Base-by-base conservation (phyloP, 805 yeast species). In the Metschnikowia matae region DNA sequence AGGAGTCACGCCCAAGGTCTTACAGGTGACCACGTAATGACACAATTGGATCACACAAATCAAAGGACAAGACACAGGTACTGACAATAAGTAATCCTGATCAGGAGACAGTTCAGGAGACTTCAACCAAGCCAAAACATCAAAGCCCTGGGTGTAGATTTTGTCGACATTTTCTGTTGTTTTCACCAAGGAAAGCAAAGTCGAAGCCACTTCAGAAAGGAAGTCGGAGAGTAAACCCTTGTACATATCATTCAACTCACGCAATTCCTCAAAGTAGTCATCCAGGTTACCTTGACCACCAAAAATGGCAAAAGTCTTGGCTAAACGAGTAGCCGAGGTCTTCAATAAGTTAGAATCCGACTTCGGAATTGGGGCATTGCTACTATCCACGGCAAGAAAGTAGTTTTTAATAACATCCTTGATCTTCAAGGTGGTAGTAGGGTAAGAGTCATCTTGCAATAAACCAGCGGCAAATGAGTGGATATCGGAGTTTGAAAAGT, bases 251-350 rank as follows among this genome's bases (percentile, higher is more conserved):
- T 87, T 85, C 52, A 91, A 68, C 57, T 89, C 95, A 68, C 96
- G 84, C 66, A 94, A 81, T 76, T 94, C 99, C 67, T 91, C 97
- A 62, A 94, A 94, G 76, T 89, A 94, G 68, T 94, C 97, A 66
- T 94, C 98, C 48, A 96, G 85, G 75, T 89, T 92, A 72, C 99
- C 99, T 77, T 94, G 99, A 64, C 99, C 99, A 67, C 99, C 99
- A 63, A 92, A 94, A 59, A 94, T 83, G 56, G 97, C 96, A 53
- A 80, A 82, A 50, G 91, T 70, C 53, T 78, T 75, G 41, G 91
- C 88, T 46, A 78, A 70, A 39, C 77, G 72, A 51, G 77, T 75
- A 46, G 74, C 64, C n/a, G 80, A 80, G 46, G 87, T 82, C 54
- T 82, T 77, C 66, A 89, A 78, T 51, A 92, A 77, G 46, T 86